Conservation (phyloP, 2,329 filamentous ascomycete species). For the Fusarium virguliforme region DNA sequence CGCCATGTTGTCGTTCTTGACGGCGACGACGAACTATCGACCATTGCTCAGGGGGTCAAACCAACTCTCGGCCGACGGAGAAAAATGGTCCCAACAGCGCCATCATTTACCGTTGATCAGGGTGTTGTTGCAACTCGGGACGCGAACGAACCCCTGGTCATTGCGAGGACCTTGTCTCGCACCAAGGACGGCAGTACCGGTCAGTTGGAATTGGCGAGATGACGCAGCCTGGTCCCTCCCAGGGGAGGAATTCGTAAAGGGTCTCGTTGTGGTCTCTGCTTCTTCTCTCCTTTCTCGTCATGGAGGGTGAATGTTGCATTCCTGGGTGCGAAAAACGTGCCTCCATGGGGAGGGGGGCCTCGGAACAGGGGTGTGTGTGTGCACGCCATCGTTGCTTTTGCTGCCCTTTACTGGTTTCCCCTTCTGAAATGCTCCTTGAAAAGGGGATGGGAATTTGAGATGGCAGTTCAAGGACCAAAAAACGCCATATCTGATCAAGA, state of each 20-base stretch:
- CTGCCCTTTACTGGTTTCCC: neutral
- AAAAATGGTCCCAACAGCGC: conserved; percentile 14
- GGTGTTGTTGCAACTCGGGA: neutral
- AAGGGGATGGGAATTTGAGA: neutral
- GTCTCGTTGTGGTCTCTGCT: conserved; percentile 5
- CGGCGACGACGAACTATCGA: no score
- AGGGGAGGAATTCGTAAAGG: conserved; percentile 28
- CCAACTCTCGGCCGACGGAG: conserved; percentile 4
- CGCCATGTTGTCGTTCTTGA: neutral
- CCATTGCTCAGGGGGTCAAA: neutral
- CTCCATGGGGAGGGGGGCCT: neutral
- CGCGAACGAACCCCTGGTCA: conserved; percentile 21
- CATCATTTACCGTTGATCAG: conserved; percentile 22
- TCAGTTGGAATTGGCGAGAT: conserved; percentile 45
- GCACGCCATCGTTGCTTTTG: conserved; percentile 4
- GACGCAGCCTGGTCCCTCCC: conserved; percentile 16
- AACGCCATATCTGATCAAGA: neutral
- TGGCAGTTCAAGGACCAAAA: conserved; percentile 5
- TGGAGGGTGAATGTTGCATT: conserved; percentile 8
- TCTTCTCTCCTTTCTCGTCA: neutral
- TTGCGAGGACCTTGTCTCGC: conserved; percentile 1
- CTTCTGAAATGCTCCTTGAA: neutral
- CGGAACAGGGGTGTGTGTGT: conserved; percentile 8
- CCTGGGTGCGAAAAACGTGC: conserved; percentile 7
- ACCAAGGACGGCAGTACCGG: conserved; percentile 35